Evolutionary conservation across 805 yeast genomes (phyloP).

Genomic region (Saccharomycopsis malanga): DNA sequence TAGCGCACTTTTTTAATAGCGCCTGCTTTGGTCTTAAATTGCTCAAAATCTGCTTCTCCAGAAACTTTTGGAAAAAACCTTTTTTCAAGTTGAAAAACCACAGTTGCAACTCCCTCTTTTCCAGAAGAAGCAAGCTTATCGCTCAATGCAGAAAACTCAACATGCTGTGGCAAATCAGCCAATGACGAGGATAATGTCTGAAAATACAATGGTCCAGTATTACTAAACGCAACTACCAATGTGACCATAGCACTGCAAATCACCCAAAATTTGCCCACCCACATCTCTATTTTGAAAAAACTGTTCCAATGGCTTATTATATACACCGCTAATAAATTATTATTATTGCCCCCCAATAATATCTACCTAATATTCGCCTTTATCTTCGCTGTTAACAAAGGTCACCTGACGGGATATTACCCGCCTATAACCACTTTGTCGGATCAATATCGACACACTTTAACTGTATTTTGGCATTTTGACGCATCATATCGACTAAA

Average conservation of each 20-base stretch:
- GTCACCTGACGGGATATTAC: no score
- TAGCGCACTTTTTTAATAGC: neutral
- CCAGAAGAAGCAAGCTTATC: neutral
- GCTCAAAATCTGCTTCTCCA: neutral
- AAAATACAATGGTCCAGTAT: conserved; percentile 13
- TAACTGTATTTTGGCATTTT: no score
- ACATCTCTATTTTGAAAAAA: no score
- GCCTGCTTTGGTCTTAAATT: neutral
- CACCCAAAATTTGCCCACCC: no score
- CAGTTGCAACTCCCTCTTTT: conserved; percentile 1
- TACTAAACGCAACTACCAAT: conserved; percentile 4
- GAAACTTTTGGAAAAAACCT: neutral
- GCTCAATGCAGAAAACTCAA: conserved; percentile 2
- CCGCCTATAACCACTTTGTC: no score
- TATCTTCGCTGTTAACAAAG: no score
- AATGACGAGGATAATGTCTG: neutral
- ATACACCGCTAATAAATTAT: no score
- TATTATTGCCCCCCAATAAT: no score
- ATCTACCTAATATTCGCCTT: no score
- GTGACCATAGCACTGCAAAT: neutral
- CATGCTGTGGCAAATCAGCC: conserved; percentile 1
- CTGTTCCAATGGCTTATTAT: no score
- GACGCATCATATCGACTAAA: no score
- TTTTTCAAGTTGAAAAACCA: conserved; percentile 13
- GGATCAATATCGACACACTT: no score